A percentile compares a stretch with the other conserved stretches of the same genome.
Conservation (phyloP, 495 filamentous ascomycete genomes). For the Aspergillus nidulans region DNA sequence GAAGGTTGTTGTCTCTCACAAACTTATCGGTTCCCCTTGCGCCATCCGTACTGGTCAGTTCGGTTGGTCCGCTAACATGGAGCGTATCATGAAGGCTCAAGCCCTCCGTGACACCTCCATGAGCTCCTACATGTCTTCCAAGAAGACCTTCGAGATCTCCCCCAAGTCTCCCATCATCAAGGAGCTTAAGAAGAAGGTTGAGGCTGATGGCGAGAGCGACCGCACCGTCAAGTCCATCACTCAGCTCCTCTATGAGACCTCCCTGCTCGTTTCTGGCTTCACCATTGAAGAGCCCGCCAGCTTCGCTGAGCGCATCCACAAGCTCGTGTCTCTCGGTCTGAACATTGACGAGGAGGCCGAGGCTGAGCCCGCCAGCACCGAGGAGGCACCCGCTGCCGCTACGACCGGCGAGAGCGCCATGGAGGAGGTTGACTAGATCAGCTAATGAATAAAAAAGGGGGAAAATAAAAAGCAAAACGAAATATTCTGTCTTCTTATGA, state of each 20-base stretch:
- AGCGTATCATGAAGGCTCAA: slow-evolving; percentile 99
- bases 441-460: not conserved
- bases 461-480: slow-evolving; percentile 6
- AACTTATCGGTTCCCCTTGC: slow-evolving; percentile 91
- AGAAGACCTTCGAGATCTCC: slow-evolving; percentile 99
- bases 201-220: slow-evolving; percentile 94
- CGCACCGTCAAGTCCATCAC: slow-evolving; percentile 98
- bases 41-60: slow-evolving; percentile 99
- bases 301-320: slow-evolving; percentile 98
- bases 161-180: slow-evolving; percentile 96
- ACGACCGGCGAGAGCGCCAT: slow-evolving; percentile 62
- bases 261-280: slow-evolving; percentile 96
- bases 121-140: slow-evolving; percentile 99
- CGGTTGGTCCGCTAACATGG: slow-evolving; percentile 99
- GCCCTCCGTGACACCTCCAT: slow-evolving; percentile 99
- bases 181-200: slow-evolving; percentile 98
- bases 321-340: slow-evolving; percentile 91
- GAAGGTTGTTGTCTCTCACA: slow-evolving; percentile 99
- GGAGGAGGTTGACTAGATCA: slow-evolving; percentile 68
- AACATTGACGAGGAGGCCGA: slow-evolving; percentile 93
- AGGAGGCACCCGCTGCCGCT: slow-evolving; percentile 57
- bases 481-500: slow-evolving; percentile 13
- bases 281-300: slow-evolving; percentile 97
- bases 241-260: slow-evolving; percentile 96
- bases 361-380: slow-evolving; percentile 59